Conservation (phyloP, 2,329 filamentous ascomycete species). For the Paradendryphiella salina region DNA sequence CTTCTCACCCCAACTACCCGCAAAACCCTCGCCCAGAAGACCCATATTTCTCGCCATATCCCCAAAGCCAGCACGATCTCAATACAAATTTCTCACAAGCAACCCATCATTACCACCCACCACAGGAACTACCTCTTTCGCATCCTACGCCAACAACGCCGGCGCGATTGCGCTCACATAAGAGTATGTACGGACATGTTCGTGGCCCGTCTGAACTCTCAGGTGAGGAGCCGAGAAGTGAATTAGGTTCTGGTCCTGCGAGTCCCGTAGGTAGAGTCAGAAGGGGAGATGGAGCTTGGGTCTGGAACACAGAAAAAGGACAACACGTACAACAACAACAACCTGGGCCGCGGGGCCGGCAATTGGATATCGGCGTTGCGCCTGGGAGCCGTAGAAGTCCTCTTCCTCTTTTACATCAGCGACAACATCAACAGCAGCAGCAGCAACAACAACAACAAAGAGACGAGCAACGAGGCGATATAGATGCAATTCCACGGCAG, state of each 20-base stretch:
- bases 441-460: not conserved
- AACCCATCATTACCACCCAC: constrained; percentile 1
- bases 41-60: not conserved
- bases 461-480: not conserved
- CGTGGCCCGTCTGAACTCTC: constrained; percentile 6
- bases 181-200: constrained; percentile 6
- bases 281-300: not conserved
- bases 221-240: not conserved
- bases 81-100: not conserved
- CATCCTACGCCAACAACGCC: not conserved
- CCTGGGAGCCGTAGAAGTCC: no score
- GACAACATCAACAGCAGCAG: not conserved
- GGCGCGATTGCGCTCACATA: not conserved
- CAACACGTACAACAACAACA: no score
- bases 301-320: not conserved
- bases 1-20: constrained; percentile 3
- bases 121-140: constrained; percentile 18
- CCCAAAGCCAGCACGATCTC: not conserved
- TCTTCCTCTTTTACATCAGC: no score
- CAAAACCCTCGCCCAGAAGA: not conserved
- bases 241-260: not conserved
- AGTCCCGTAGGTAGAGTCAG: not conserved
- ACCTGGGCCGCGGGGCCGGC: no score
- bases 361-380: no score
- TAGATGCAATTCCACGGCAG: not conserved